Evolutionary conservation across 805 yeast species (phyloP), one percentile per base, ranked within the genome.

Genomic region (Pichia membranifaciens): DNA sequence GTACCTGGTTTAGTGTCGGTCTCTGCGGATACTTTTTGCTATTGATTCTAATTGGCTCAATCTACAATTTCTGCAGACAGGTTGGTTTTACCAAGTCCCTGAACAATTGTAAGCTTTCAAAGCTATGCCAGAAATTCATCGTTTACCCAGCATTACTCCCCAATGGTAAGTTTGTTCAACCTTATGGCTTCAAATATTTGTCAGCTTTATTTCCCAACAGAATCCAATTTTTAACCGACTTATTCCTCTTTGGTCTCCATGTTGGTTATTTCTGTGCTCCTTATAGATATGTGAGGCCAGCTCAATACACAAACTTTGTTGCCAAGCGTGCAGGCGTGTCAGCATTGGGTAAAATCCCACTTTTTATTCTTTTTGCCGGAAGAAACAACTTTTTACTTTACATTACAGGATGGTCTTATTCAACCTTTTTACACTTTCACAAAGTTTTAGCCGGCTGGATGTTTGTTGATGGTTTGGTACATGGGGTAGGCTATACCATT

Each of bases 351-450:
- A 48, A 57, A 25, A 58, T 72, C 36, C 79, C 80, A 3, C 51
- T 63, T 6, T 49, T 71, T 41, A 59, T 75, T 21, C 59, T 75
- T 32, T 74, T 74, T 56, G 70, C 75, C 5, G 78, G 79, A 34
- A 61, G 77, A 50, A 73, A 73, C 55, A 72, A 71, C 58, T 59
- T 73, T 43, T 58, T 71, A 48, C 63, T 61, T 43, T 73, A 66
- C 61, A 25, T 72, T 20, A 68, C 76, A 12, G 74, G 76, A 1
- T 68, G 74, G 69, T 55, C 61, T 8, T 69, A 66, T 48, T 53
- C 73, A 4, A 60, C 71, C 34, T 73, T 73, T 54, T 57, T 79
- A 56, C 69, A 72, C 23, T 77, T 76, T 57, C 96, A 87, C 63
- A 81, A 74, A 61, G 31, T 39, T 39, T 7, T 39, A 25, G 42